These are phyloP conservation scores for Bondarzewia mesenterica DNA, from an alignment of 1,284 basidiomycete genomes.

Conservation along the genomic window DNA sequence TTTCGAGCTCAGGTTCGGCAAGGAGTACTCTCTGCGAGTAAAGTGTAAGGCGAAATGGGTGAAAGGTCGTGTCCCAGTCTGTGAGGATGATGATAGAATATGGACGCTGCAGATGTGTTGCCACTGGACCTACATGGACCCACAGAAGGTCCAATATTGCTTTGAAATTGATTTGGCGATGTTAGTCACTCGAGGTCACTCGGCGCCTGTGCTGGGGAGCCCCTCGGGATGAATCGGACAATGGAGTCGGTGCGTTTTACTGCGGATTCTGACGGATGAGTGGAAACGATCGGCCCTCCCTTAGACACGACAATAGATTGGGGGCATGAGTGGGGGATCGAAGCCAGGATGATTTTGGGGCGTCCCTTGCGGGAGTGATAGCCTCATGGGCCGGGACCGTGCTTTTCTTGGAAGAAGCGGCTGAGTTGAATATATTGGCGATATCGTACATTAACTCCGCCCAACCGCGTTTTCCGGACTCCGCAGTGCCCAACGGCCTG, in stretches of 20 bases:
- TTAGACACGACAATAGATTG: background rate
- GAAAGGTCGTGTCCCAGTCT: background rate
- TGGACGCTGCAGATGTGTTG: conserved; percentile 5
- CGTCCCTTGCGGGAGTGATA: conserved; percentile 3
- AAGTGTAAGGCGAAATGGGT: background rate
- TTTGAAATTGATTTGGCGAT: background rate
- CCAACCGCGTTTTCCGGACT: conserved; percentile 10
- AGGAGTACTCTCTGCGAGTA: too few relatives aligned
- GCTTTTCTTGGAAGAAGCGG: conserved; percentile 8
- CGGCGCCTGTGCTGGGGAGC: background rate
- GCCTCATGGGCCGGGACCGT: conserved; percentile 5
- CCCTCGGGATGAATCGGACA: background rate
- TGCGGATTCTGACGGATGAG: too few relatives aligned
- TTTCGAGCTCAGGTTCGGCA: too few relatives aligned
- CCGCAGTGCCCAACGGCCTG: conserved; percentile 8
- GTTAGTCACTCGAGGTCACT: too few relatives aligned
- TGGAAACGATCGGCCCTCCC: background rate
- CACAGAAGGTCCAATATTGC: conserved; percentile 21
- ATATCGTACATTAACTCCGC: conserved; percentile 10
- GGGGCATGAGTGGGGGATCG: background rate
- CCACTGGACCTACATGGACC: conserved; percentile 26
- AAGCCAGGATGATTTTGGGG: background rate
- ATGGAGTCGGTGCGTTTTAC: background rate
- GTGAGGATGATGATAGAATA: background rate
- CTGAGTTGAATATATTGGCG: conserved; percentile 1